phyloP scores from a whole-genome alignment of 768 basidiomycete species.

The Podaxis sp. region DNA sequence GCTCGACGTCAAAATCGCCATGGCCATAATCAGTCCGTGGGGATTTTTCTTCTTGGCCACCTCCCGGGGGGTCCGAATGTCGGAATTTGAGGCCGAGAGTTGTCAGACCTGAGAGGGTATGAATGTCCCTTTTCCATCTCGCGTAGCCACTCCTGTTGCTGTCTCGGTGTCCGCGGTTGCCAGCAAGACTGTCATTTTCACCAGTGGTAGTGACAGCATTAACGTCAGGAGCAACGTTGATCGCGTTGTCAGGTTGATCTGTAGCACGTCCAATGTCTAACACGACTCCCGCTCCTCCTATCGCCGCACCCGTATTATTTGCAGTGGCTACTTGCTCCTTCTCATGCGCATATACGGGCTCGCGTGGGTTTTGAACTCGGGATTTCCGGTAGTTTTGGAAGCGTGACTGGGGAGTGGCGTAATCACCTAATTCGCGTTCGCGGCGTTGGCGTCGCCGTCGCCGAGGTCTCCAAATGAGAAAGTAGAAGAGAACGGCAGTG shows the following conservation, averaged over 20 bases:
- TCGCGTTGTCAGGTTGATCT: background rate
- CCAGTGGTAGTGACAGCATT: background rate
- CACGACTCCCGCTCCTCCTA: background rate
- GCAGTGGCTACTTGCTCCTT: background rate
- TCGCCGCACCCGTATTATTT: background rate
- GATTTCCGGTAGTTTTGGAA: background rate
- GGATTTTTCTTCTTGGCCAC: slow-evolving; percentile 11
- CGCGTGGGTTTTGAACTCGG: slow-evolving; percentile 1
- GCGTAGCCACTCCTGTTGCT: slow-evolving; percentile 35
- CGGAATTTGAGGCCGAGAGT: slow-evolving; percentile 37
- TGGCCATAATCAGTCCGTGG: slow-evolving; percentile 14
- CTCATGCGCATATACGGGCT: background rate
- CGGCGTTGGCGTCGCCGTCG: slow-evolving; percentile 21
- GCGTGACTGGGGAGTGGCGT: background rate
- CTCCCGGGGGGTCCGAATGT: slow-evolving; percentile 25
- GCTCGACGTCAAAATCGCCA: slow-evolving; percentile 14
- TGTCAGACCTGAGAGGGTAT: slow-evolving; percentile 26
- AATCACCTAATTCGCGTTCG: slow-evolving; percentile 9
- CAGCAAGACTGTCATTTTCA: background rate
- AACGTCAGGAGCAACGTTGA: slow-evolving; percentile 1
- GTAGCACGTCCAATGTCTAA: background rate
- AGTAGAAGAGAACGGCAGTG: slow-evolving; percentile 35
- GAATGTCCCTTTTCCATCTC: slow-evolving; percentile 41
- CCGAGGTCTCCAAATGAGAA: slow-evolving; percentile 46
- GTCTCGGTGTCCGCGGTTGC: slow-evolving; percentile 16